phyloP scores from a whole-genome alignment of 345 rosid species.

The Pistacia atlantica region DNA sequence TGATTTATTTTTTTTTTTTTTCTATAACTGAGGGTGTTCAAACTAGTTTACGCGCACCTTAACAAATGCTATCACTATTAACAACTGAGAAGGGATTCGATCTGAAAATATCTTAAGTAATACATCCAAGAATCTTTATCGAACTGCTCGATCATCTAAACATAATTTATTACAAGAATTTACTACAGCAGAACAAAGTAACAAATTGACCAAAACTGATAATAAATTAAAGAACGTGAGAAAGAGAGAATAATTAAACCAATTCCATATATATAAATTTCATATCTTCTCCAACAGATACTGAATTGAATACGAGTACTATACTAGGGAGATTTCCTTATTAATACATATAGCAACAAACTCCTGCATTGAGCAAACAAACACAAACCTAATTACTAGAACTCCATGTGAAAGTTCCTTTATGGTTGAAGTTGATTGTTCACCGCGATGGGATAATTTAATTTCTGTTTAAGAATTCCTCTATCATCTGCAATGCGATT shows the following conservation, averaged over 20 bases:
- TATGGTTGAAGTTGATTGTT: not conserved
- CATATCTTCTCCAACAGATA: no score
- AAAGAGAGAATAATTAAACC: not conserved
- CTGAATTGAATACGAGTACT: no score
- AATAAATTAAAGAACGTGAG: not conserved
- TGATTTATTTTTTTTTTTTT: no score
- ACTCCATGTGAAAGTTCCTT: not conserved
- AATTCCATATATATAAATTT: not conserved
- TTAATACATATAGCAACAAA: conserved; percentile 1
- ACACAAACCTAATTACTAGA: not conserved
- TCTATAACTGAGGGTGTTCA: no score
- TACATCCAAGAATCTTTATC: no score
- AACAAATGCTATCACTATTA: no score
- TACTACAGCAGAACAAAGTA: not conserved
- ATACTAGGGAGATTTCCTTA: no score
- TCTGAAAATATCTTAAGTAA: no score
- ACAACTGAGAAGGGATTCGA: no score
- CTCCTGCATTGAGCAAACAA: conserved; percentile 6
- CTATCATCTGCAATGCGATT: conserved; percentile 47
- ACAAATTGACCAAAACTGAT: not conserved
- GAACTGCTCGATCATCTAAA: no score
- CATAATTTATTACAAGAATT: no score
- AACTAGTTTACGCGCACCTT: no score
- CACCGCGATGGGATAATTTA: not conserved
- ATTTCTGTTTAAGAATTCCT: conserved; percentile 43